Percentiles rank a stretch among this genome's conserved stretches.
Evolutionary conservation across 2,329 filamentous ascomycete genomes (phyloP).

Genomic region (Claviceps maximensis): DNA sequence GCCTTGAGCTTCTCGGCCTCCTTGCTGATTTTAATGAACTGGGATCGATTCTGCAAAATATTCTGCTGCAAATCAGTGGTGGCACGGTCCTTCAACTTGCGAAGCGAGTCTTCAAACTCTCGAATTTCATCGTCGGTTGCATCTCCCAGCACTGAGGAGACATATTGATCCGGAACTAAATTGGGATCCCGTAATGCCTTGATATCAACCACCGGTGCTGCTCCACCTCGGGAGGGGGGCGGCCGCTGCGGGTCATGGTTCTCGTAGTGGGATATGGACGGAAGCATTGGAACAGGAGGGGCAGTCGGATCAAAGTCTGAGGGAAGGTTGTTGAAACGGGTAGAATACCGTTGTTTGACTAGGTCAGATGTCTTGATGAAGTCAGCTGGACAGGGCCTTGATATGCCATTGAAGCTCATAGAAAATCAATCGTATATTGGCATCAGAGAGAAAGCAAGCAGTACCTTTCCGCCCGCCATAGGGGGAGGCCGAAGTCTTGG

Average conservation of each 20-base stretch:
- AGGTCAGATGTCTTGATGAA: conserved; percentile 54
- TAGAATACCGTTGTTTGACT: conserved; percentile 89
- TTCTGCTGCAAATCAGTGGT: conserved; percentile 83
- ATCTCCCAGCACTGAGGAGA: conserved; percentile 61
- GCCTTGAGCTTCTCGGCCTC: conserved; percentile 95
- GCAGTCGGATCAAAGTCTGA: conserved; percentile 54
- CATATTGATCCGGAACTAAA: conserved; percentile 67
- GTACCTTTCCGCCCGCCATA: conserved; percentile 41
- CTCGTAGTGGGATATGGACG: conserved; percentile 46
- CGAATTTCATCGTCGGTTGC: conserved; percentile 79
- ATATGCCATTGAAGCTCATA: not conserved
- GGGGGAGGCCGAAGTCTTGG: conserved; percentile 35
- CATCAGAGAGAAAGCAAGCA: conserved; percentile 1
- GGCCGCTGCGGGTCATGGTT: conserved; percentile 35
- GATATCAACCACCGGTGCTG: conserved; percentile 57
- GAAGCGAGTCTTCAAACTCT: conserved; percentile 64
- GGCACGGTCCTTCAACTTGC: conserved; percentile 64
- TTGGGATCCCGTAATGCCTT: conserved; percentile 69
- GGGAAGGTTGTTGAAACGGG: conserved; percentile 70
- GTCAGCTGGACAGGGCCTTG: conserved; percentile 12
- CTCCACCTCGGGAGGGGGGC: conserved; percentile 38
- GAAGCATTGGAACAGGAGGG: conserved; percentile 59
- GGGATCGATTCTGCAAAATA: conserved; percentile 90
- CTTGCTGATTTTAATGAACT: conserved; percentile 99
- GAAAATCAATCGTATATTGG: not conserved